Conservation (phyloP, 208 protist species). For the Vickermania spadyakhi region DNA sequence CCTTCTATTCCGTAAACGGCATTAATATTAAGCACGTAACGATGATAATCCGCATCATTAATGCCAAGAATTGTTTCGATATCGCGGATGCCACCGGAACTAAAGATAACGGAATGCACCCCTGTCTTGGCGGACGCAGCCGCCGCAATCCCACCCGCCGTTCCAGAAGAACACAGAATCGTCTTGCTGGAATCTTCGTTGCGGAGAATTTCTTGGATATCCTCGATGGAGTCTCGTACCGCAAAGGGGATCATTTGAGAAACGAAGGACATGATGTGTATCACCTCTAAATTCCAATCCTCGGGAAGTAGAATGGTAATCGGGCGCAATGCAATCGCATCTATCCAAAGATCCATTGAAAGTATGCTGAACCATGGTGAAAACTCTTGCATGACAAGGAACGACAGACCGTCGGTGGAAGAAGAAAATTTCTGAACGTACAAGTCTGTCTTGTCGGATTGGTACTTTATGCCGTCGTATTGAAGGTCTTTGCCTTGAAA, state of each 20-base stretch:
- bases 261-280: slow-evolving; percentile 45
- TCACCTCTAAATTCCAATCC: slow-evolving; percentile 31
- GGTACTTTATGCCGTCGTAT: slow-evolving; percentile 23
- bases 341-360: slow-evolving; percentile 42
- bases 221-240: slow-evolving; percentile 7
- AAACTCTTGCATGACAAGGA: slow-evolving; percentile 36
- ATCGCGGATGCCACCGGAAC: slow-evolving; percentile 12
- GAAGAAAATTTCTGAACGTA: slow-evolving; percentile 40
- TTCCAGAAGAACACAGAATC: slow-evolving; percentile 4
- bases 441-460: slow-evolving; percentile 12
- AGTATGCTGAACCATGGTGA: slow-evolving; percentile 40
- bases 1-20: neutral
- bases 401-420: slow-evolving; percentile 17
- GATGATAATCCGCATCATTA: slow-evolving; percentile 7
- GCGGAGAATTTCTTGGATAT: neutral
- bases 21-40: slow-evolving; percentile 11
- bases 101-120: slow-evolving; percentile 16
- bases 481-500: slow-evolving; percentile 28
- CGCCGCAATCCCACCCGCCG: slow-evolving; percentile 17
- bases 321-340: slow-evolving; percentile 48
- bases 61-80: slow-evolving; percentile 2
- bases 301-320: slow-evolving; percentile 54
- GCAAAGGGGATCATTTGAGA: slow-evolving; percentile 30
- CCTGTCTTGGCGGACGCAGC: slow-evolving; percentile 7
- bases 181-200: slow-evolving; percentile 9